Percentiles rank a stretch among this genome's conserved stretches.
Evolutionary conservation across 2,329 filamentous ascomycete species (phyloP).

Genomic region (Teratosphaeria pseudoeucalypti): DNA sequence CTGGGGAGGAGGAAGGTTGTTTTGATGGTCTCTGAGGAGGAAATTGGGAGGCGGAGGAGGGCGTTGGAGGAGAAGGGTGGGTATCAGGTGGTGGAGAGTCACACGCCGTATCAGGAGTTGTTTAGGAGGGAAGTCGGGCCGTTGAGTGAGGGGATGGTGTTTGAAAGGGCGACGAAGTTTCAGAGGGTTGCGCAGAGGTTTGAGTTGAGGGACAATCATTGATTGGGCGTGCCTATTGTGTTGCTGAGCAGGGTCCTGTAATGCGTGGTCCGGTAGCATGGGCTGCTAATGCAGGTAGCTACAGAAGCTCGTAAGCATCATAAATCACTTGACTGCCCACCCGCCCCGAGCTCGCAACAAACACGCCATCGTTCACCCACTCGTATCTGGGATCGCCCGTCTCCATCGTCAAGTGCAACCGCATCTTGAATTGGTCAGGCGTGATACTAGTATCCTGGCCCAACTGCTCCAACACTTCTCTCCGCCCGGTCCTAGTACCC

Average conservation of each 20-base stretch:
- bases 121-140: conserved; percentile 22
- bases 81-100: conserved; percentile 16
- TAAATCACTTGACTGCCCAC: conserved; percentile 15
- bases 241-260: too few species aligned
- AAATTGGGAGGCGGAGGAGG: conserved; percentile 31
- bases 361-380: conserved; percentile 19
- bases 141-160: conserved; percentile 23
- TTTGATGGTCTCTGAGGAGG: conserved; percentile 34
- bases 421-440: conserved; percentile 20
- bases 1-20: conserved; percentile 40
- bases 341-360: conserved; percentile 14
- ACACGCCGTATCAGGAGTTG: conserved; percentile 23
- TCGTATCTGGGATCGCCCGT: conserved; percentile 19
- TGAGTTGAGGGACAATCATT: conserved; percentile 21
- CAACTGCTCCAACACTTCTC: conserved; percentile 14
- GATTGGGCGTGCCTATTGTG: neutral
- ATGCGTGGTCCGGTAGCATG: too few species aligned
- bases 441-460: conserved; percentile 14
- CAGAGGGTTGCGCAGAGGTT: conserved; percentile 19
- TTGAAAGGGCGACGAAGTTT: conserved; percentile 15
- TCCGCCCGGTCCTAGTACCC: conserved; percentile 17
- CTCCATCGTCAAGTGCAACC: conserved; percentile 20
- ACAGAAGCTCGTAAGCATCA: conserved; percentile 17
- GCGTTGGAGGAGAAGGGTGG: conserved; percentile 19
- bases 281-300: too few species aligned